Evolutionary conservation across 2,329 filamentous ascomycete genomes (phyloP).

Genomic region (Stemphylium beticola): DNA sequence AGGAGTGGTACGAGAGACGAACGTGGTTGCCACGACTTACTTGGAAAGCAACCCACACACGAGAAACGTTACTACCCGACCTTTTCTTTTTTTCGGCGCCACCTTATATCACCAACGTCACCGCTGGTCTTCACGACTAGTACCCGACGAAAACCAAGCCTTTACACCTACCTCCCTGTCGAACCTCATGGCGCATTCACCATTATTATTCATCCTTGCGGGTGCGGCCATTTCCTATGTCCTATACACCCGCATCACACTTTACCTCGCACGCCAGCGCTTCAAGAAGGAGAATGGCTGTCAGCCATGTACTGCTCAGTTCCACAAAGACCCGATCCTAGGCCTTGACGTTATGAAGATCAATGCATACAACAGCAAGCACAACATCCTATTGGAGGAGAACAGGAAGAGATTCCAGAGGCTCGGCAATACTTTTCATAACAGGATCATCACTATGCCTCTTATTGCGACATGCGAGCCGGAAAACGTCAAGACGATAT

Average conservation of each 20-base stretch:
- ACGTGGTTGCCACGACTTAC: neutral
- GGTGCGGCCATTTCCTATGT: constrained; percentile 45
- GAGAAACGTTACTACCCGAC: neutral
- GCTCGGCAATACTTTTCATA: constrained; percentile 51
- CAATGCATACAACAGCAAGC: constrained; percentile 48
- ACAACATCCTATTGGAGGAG: constrained; percentile 27
- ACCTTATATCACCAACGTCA: neutral
- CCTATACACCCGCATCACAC: constrained; percentile 41
- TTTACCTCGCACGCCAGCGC: constrained; percentile 46
- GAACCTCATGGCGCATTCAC: constrained; percentile 31
- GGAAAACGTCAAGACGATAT: constrained; percentile 56
- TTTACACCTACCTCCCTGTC: neutral
- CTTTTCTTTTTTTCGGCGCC: neutral
- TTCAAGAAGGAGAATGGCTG: constrained; percentile 56
- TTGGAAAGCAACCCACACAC: neutral
- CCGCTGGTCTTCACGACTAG: too few relatives aligned
- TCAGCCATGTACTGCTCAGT: constrained; percentile 52
- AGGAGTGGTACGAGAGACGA: neutral
- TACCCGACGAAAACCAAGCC: neutral
- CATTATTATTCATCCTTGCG: constrained; percentile 36
- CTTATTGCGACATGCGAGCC: constrained; percentile 54
- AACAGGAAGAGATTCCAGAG: constrained; percentile 33
- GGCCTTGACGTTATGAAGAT: constrained; percentile 58
- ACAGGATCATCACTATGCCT: constrained; percentile 37
- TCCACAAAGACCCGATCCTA: constrained; percentile 62